A percentile compares a stretch with the other conserved stretches of the same genome.
Evolutionary conservation across 2,329 filamentous ascomycete genomes (phyloP).

Genomic region (Pyrenochaeta sp.): DNA sequence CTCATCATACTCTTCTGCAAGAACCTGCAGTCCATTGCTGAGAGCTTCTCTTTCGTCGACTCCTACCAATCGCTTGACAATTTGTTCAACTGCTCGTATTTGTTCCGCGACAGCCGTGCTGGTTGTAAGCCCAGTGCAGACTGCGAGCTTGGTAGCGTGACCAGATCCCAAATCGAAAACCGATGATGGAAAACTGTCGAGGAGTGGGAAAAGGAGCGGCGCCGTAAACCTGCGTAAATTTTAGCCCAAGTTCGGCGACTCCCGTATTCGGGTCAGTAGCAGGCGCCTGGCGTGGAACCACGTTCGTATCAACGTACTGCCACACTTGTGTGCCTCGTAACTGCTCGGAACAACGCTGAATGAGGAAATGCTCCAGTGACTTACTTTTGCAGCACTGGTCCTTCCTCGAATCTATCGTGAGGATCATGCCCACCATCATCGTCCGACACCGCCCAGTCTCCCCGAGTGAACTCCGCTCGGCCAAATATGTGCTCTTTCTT

Average conservation of each 20-base stretch:
- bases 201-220: slow-evolving; percentile 72
- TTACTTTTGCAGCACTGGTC: slow-evolving; percentile 47
- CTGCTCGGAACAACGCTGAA: slow-evolving; percentile 1
- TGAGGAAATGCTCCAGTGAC: slow-evolving; percentile 16
- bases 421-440: slow-evolving; percentile 38
- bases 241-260: slow-evolving; percentile 23
- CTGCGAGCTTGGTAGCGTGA: slow-evolving; percentile 53
- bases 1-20: slow-evolving; percentile 88
- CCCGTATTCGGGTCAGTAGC: slow-evolving; percentile 11
- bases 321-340: slow-evolving; percentile 8
- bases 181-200: slow-evolving; percentile 79
- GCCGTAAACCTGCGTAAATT: slow-evolving; percentile 56
- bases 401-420: slow-evolving; percentile 45
- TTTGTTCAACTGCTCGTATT: slow-evolving; percentile 70
- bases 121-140: slow-evolving; percentile 69
- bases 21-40: slow-evolving; percentile 79
- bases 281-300: slow-evolving; percentile 6
- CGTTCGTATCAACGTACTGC: slow-evolving; percentile 3
- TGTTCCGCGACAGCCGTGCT: slow-evolving; percentile 75
- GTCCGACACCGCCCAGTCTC: slow-evolving; percentile 45
- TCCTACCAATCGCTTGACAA: slow-evolving; percentile 68
- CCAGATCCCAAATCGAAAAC: slow-evolving; percentile 66
- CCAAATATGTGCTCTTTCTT: slow-evolving; percentile 52
- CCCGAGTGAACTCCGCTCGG: slow-evolving; percentile 48
- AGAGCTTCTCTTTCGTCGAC: slow-evolving; percentile 84